Evolutionary conservation across 2,329 filamentous ascomycete genomes (phyloP).

Genomic region (Diaporthe aspalathi): DNA sequence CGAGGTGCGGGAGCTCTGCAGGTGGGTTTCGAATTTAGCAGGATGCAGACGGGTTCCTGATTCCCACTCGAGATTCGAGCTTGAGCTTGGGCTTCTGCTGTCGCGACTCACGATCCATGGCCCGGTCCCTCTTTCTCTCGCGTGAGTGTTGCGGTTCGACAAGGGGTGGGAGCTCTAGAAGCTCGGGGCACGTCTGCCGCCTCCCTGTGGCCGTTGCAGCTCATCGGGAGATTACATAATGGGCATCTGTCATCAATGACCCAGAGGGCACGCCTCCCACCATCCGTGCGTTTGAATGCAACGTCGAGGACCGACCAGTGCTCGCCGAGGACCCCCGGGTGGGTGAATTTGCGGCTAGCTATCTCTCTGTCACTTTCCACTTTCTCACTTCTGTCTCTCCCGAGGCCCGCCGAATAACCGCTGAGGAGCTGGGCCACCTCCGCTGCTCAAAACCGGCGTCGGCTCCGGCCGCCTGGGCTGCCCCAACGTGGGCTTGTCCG

Average conservation of each 20-base stretch:
- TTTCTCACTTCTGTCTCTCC: background rate
- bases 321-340: background rate
- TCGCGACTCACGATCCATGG: slow-evolving; percentile 25
- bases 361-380: background rate
- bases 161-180: slow-evolving; percentile 11
- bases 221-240: slow-evolving; percentile 29
- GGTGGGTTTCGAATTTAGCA: slow-evolving; percentile 34
- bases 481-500: slow-evolving; percentile 15
- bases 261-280: background rate
- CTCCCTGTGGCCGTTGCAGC: background rate
- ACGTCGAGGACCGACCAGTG: background rate
- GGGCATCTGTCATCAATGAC: background rate
- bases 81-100: slow-evolving; percentile 4
- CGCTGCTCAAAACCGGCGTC: slow-evolving; percentile 20
- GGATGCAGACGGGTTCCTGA: slow-evolving; percentile 22
- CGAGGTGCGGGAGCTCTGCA: slow-evolving; percentile 27
- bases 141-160: slow-evolving; percentile 22
- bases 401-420: slow-evolving; percentile 14
- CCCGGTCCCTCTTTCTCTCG: background rate
- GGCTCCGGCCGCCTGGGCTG: slow-evolving; percentile 28
- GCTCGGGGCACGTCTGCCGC: slow-evolving; percentile 3
- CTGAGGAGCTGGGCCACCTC: slow-evolving; percentile 15
- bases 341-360: background rate
- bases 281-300: slow-evolving; percentile 17
- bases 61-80: slow-evolving; percentile 1